Evolutionary conservation across 106 monocot species (phyloP), one percentile per base, ranked within the genome.

Genomic region (Hemerocallis citrina): DNA sequence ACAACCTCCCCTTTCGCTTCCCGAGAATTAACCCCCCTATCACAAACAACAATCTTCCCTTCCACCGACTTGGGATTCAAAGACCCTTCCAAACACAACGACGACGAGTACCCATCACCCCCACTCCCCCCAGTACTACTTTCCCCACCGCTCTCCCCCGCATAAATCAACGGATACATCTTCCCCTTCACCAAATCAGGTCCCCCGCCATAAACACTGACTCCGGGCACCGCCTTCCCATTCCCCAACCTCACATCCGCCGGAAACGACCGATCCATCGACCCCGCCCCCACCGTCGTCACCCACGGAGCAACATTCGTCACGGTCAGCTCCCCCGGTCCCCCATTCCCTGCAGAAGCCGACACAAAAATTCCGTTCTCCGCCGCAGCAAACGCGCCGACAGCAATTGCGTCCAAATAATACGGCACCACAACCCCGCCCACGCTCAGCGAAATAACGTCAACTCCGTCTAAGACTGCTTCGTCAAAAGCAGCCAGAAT

Each of bases 231-330:
- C 30, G 73, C 61, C 12, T 57, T 49, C 11, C 91, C 81, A 42
- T 91, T 57, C 3, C 81, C 86, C 11, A 91, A 72, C 55, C 41
- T 58, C 16, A 98, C 81, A 50, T 79, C 74, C 14, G 96, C 91
- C 4, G 96, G 91, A 67, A 98, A 98, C 61, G 78, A 76, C n/a
- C 96, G 57, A 61, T 96, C 90, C 83, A 96, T 86, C 29, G 90
- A 84, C 0, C 95, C 87, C 3, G 96, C 96, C 13, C 96, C 96
- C 16, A 96, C 84, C 3, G 96, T 96, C 36, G 90, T 72, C 11
- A 96, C 67, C 90, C 95, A 96, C 0, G 95, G 95, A 0, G 90
- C 86, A 19, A 93, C 81, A 62, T 93, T 93, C 31, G 93, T 89
- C 16, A 89, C 89, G 0, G 85, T 81, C 34, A 82, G 70, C n/a